Evolutionary conservation across 306 rosid genomes (phyloP).

Genomic region (Vigna reflexopilosa): DNA sequence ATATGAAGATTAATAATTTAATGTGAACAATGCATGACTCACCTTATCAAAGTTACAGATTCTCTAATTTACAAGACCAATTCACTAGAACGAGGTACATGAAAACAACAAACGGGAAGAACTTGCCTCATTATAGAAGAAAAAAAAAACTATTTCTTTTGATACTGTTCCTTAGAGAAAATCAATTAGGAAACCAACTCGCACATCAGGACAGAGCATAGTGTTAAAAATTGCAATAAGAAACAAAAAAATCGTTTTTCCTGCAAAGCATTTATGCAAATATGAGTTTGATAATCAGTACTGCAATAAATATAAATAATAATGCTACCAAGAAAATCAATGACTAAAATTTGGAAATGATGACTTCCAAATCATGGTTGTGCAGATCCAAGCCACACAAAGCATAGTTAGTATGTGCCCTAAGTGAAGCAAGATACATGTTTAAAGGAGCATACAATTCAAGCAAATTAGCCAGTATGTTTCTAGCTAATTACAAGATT

Average conservation of each 20-base stretch:
- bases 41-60: not conserved
- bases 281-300: not conserved
- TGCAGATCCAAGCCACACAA: not conserved
- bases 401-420: not conserved
- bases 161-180: not conserved
- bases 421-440: not conserved
- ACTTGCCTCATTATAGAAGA: not conserved
- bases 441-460: not conserved
- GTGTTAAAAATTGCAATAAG: not conserved
- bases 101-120: not conserved
- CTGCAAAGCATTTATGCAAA: not conserved
- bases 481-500: not conserved
- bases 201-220: not conserved
- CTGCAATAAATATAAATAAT: not conserved
- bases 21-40: not conserved
- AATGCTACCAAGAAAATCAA: constrained; percentile 10
- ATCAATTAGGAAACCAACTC: constrained; percentile 12
- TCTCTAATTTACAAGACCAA: constrained; percentile 1
- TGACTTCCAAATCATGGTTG: not conserved
- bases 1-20: not conserved
- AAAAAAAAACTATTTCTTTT: not conserved
- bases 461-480: not conserved
- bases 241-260: not conserved
- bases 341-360: not conserved
- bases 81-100: not conserved